Evolutionary conservation across 257 asterid species (phyloP).

Genomic region (Nicotiana noctiflora): DNA sequence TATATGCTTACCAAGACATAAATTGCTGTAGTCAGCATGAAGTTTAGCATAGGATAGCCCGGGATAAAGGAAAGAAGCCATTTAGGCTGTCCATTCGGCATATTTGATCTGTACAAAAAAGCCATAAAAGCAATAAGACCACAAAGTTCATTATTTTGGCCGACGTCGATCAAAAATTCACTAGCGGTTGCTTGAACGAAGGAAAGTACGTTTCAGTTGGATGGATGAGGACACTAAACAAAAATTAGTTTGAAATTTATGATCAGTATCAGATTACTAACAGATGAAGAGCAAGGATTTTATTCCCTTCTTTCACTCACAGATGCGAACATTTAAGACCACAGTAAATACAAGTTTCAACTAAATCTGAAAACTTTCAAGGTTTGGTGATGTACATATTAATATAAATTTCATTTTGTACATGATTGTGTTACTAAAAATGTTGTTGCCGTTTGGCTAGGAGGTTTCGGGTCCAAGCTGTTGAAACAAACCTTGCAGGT

Average conservation of each 20-base stretch:
- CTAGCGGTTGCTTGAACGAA: not conserved
- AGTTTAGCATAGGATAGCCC: conserved; percentile 92
- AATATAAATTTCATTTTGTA: not conserved
- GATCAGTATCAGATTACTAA: not conserved
- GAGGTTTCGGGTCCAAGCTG: not conserved
- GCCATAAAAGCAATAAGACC: not conserved
- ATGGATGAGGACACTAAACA: not conserved
- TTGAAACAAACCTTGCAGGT: conserved; percentile 1
- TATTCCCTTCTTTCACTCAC: not conserved
- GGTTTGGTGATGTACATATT: not conserved
- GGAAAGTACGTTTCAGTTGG: not conserved
- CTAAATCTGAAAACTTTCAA: not conserved
- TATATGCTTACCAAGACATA: conserved; percentile 61
- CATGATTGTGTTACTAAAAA: not conserved
- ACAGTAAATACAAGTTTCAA: not conserved
- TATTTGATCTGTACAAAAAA: conserved; percentile 57
- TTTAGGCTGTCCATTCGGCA: conserved; percentile 94
- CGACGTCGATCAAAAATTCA: not conserved
- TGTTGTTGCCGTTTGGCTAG: not conserved
- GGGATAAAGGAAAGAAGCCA: conserved; percentile 90
- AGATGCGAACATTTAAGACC: not conserved
- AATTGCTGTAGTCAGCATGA: conserved; percentile 84
- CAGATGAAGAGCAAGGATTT: not conserved
- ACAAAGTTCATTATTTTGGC: not conserved
- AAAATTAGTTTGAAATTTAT: not conserved